Evolutionary conservation across 179 eudicot species (phyloP).

Genomic region (Monotropa hypopitys): DNA sequence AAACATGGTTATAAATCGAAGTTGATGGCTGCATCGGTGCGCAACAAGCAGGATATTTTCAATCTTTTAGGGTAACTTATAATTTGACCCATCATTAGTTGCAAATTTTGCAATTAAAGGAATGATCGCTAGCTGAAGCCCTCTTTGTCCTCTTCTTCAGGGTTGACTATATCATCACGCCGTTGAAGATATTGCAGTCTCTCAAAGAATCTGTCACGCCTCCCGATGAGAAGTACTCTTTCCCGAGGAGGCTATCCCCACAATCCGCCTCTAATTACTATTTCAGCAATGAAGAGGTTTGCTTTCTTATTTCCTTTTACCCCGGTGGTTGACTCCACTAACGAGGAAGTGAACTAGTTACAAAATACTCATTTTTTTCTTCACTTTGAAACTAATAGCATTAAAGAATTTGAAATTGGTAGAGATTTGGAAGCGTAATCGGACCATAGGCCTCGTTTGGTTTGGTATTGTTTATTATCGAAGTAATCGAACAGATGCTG

Average conservation of each 20-base stretch:
- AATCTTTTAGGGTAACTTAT: conserved; percentile 59
- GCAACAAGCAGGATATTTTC: conserved; percentile 85
- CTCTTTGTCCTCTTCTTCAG: conserved; percentile 23
- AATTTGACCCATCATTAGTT: background rate
- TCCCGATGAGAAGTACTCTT: conserved; percentile 78
- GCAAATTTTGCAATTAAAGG: background rate
- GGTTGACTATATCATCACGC: conserved; percentile 88
- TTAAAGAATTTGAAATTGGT: background rate
- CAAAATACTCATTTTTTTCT: background rate
- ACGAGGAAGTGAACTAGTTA: background rate
- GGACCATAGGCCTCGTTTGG: background rate
- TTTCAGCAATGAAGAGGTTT: conserved; percentile 73
- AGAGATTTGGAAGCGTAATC: background rate
- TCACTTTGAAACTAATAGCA: background rate
- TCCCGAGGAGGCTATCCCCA: conserved; percentile 59
- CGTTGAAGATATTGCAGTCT: conserved; percentile 76
- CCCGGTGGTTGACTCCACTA: background rate
- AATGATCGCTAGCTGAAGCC: background rate
- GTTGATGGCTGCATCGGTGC: conserved; percentile 92
- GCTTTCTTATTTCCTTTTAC: conserved; percentile 13
- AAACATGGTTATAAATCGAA: conserved; percentile 78
- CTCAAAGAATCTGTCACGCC: conserved; percentile 67
- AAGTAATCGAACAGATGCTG: background rate
- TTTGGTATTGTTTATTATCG: background rate
- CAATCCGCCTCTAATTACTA: conserved; percentile 68